Evolutionary conservation across 352 stramenopile species (phyloP).

Genomic region (Phytophthora kernoviae): DNA sequence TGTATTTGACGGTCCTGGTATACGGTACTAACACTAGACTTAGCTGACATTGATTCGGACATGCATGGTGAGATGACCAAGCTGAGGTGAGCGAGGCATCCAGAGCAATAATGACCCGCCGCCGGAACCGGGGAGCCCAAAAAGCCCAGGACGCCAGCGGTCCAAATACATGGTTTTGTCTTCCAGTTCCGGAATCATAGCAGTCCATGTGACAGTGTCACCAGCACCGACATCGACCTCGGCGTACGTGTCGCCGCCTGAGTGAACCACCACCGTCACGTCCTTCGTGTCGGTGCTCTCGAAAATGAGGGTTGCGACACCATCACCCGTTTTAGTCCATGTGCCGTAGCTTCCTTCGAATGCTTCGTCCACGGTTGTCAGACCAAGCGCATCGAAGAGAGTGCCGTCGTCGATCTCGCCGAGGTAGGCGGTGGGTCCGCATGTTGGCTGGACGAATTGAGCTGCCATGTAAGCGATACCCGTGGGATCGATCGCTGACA

Average conservation of each 20-base stretch:
- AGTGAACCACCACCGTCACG: constrained; percentile 1
- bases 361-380: background rate
- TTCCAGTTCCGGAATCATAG: constrained; percentile 40
- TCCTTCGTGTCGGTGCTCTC: constrained; percentile 1
- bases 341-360: constrained; percentile 3
- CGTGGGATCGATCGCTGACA: background rate
- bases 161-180: constrained; percentile 41
- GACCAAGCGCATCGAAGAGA: background rate
- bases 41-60: constrained; percentile 13
- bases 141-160: constrained; percentile 9
- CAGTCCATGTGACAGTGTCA: constrained; percentile 3
- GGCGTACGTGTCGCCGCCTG: constrained; percentile 1
- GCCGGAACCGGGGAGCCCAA: background rate
- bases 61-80: constrained; percentile 11
- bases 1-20: no score
- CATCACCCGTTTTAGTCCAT: background rate
- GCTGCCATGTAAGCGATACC: background rate
- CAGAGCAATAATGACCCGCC: constrained; percentile 8
- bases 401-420: constrained; percentile 2
- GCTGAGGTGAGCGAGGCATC: constrained; percentile 1
- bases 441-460: background rate
- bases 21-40: no score
- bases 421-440: background rate
- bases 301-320: constrained; percentile 1
- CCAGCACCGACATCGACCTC: constrained; percentile 1